Evolutionary conservation across 2,329 filamentous ascomycete species (phyloP).

Genomic region (Venturia aucupariae): DNA sequence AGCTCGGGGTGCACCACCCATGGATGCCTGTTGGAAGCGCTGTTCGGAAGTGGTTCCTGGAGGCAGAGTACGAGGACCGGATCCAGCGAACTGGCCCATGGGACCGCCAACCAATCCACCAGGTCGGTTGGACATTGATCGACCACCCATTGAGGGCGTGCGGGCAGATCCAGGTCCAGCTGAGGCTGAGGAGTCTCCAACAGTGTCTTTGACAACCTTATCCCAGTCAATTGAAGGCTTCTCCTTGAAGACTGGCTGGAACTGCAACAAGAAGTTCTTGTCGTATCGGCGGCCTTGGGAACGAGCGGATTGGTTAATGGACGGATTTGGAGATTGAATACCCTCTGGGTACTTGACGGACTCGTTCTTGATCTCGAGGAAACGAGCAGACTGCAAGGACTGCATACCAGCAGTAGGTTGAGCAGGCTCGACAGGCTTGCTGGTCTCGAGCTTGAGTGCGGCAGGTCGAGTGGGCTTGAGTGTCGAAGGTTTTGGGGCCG

Average conservation of each 20-base stretch:
- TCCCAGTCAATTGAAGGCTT: conserved; percentile 94
- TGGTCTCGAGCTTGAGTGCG: conserved; percentile 80
- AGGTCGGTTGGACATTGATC: conserved; percentile 37
- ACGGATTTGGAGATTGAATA: conserved; percentile 83
- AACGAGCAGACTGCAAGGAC: conserved; percentile 82
- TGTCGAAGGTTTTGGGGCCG: conserved; percentile 16
- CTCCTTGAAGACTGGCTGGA: conserved; percentile 92
- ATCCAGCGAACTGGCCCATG: conserved; percentile 62
- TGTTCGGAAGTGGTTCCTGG: conserved; percentile 69
- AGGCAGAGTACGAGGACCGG: conserved; percentile 52
- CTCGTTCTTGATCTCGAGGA: conserved; percentile 69
- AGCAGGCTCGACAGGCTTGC: conserved; percentile 77
- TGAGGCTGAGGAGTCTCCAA: conserved; percentile 65
- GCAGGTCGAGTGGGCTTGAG: conserved; percentile 44
- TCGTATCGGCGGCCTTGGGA: conserved; percentile 87
- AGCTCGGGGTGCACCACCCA: conserved; percentile 21
- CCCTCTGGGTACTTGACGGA: conserved; percentile 68
- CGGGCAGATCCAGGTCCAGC: conserved; percentile 56
- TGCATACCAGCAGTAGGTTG: conserved; percentile 92
- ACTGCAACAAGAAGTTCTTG: conserved; percentile 89
- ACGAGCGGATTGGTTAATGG: conserved; percentile 77
- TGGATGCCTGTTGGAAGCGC: conserved; percentile 46
- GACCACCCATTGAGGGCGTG: conserved; percentile 38
- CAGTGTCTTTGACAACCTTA: conserved; percentile 70
- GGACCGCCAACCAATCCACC: conserved; percentile 20